Percentiles rank a stretch among this genome's conserved stretches.
phyloP scores from a whole-genome alignment of 1,284 basidiomycete genomes.

The Puccinia coronata region DNA sequence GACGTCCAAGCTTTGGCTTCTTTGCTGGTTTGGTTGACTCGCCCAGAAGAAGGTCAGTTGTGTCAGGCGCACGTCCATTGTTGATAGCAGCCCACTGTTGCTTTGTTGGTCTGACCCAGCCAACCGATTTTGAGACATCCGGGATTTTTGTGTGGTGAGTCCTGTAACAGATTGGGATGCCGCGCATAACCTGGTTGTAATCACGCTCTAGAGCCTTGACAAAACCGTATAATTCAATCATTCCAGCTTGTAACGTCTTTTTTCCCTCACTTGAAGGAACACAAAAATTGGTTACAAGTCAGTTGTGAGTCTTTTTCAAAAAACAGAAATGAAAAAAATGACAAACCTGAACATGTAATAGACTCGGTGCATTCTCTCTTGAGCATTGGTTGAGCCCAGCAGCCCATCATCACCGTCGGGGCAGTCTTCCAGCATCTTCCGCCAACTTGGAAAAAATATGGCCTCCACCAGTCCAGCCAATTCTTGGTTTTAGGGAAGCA shows the following conservation, averaged over 20 bases:
- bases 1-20: neutral
- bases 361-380: neutral
- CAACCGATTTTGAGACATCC: neutral
- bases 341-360: neutral
- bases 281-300: neutral
- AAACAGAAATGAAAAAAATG: neutral
- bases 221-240: neutral
- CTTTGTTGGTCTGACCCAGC: neutral
- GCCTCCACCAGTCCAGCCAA: slow-evolving; percentile 28
- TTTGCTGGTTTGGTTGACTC: neutral
- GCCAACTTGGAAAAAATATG: neutral
- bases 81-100: neutral
- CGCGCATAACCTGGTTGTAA: neutral
- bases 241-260: neutral
- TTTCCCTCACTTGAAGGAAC: neutral
- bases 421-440: neutral
- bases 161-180: neutral
- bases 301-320: too few relatives aligned
- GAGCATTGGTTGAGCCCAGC: too few relatives aligned
- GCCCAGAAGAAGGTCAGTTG: too few relatives aligned
- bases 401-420: neutral
- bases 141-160: too few relatives aligned
- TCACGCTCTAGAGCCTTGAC: neutral
- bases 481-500: neutral
- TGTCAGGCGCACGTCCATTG: neutral